Conservation (phyloP, 768 basidiomycete genomes). For the Hypholoma fasciculare region DNA sequence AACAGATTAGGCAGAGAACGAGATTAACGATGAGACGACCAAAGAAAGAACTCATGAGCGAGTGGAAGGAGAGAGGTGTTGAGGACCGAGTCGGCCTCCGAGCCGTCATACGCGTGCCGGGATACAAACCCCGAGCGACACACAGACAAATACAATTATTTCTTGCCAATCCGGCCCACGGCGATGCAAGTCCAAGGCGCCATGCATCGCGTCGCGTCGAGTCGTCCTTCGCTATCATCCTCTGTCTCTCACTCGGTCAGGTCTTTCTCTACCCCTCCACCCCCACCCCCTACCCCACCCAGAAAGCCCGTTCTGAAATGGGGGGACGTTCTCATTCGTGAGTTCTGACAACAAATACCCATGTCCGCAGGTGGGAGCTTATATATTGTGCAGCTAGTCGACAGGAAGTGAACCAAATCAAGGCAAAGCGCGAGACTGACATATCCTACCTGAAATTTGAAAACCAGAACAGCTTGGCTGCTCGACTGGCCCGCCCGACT, state of each 20-base stretch:
- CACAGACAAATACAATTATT: slow-evolving; percentile 18
- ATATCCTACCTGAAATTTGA: slow-evolving; percentile 28
- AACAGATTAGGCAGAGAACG: slow-evolving; percentile 73
- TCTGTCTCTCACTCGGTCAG: not conserved
- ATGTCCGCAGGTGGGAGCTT: not conserved
- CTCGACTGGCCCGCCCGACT: slow-evolving; percentile 15
- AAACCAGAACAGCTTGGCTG: slow-evolving; percentile 21
- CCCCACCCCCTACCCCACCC: not conserved
- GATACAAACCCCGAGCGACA: slow-evolving; percentile 14
- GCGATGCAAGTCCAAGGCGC: not conserved
- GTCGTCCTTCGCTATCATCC: slow-evolving; percentile 10
- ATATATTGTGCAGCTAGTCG: slow-evolving; percentile 7
- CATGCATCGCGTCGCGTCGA: slow-evolving; percentile 17
- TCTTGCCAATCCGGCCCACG: not conserved
- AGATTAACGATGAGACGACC: slow-evolving; percentile 66
- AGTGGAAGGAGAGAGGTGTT: not conserved
- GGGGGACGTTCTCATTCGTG: slow-evolving; percentile 33
- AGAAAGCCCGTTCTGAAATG: slow-evolving; percentile 7
- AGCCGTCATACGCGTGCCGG: not conserved
- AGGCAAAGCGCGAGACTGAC: slow-evolving; percentile 19
- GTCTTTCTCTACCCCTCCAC: slow-evolving; percentile 10
- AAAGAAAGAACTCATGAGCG: slow-evolving; percentile 42
- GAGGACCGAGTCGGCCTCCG: not conserved
- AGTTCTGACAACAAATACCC: slow-evolving; percentile 11
- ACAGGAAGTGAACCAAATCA: slow-evolving; percentile 8